Evolutionary conservation across 164 flowering plant species (phyloP), one percentile per base, ranked within the genome.

Genomic region (Magnolia changhungtana): DNA sequence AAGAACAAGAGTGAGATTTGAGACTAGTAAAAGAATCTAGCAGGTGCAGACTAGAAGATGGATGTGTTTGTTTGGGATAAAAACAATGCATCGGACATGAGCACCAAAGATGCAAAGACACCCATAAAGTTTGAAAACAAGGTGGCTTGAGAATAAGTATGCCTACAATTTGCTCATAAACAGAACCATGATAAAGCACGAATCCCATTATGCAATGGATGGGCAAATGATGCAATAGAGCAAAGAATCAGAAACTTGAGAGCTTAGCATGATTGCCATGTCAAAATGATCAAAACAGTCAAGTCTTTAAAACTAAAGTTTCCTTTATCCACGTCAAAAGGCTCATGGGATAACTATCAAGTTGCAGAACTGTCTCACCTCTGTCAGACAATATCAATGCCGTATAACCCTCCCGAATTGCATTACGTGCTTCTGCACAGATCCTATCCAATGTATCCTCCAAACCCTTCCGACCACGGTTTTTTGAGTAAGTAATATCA

Each of bases 381-480:
- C 99, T 85, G 81, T 96, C 99, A 72, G 99, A 96, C 75, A 96
- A 93, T 45, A 96, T 96, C 76, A 96, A 76, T 37, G 88, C 82
- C 5, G 96, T 93, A 74, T 88, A 94, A 20, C 98, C 99, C 72
- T 94, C 94, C 83, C 87, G 85, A 76, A 96, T 96, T 9, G 99
- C 99, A 66, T 81, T 82, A 63, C 82, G 92, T 50, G 99, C 99
- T 83, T 93, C 95, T 55, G 82, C 64, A 83, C 99, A 96, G 37
- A 96, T 89, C 84, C 96, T 90, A 77, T 94, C 89, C 72, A 96
- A 81, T 7, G 98, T 91, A 84, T 94, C 95, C 85, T 93, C 98
- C 85, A 96, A 83, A 65, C 99, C 99, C 79, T 87, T 90, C 79
- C 85, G 87, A 31, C 98, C 99, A 77, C 83, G 90, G 1, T 77